A percentile compares a stretch with the other conserved stretches of the same genome.
phyloP scores from a whole-genome alignment of 179 eudicot species.

The Gypsophila paniculata region DNA sequence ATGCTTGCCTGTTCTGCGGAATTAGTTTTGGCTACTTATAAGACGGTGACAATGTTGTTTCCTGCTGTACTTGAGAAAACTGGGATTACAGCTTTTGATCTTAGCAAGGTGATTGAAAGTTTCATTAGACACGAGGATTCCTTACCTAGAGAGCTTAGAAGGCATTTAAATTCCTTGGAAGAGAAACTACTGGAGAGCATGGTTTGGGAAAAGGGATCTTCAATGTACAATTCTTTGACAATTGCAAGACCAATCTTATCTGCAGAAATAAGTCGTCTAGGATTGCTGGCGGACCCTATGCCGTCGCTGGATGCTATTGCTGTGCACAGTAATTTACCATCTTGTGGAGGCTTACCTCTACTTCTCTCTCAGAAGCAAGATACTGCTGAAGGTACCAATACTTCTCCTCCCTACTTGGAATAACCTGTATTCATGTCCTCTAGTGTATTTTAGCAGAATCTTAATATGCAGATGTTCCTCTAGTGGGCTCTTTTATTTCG shows the following conservation, averaged over 20 bases:
- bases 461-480: too few relatives aligned
- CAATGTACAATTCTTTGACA: constrained; percentile 89
- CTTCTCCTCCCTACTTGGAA: too few relatives aligned
- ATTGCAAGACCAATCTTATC: constrained; percentile 76
- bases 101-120: constrained; percentile 98
- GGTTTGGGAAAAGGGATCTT: constrained; percentile 99
- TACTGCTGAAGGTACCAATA: constrained; percentile 43
- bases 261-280: constrained; percentile 66
- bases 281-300: constrained; percentile 95
- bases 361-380: constrained; percentile 60
- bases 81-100: constrained; percentile 96
- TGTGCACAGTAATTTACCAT: constrained; percentile 55
- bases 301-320: constrained; percentile 92
- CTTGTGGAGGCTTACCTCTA: constrained; percentile 58
- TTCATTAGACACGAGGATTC: constrained; percentile 91
- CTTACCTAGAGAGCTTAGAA: constrained; percentile 84
- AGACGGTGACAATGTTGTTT: constrained; percentile 92
- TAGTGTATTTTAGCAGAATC: too few relatives aligned
- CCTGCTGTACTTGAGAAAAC: constrained; percentile 96
- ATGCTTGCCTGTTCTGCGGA: constrained; percentile 99
- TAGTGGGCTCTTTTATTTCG: too few relatives aligned
- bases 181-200: constrained; percentile 91
- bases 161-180: constrained; percentile 90
- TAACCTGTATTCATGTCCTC: too few relatives aligned
- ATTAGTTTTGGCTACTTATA: constrained; percentile 93